Base-by-base conservation (phyloP, 345 rosid genomes). In the Salix udensis region DNA sequence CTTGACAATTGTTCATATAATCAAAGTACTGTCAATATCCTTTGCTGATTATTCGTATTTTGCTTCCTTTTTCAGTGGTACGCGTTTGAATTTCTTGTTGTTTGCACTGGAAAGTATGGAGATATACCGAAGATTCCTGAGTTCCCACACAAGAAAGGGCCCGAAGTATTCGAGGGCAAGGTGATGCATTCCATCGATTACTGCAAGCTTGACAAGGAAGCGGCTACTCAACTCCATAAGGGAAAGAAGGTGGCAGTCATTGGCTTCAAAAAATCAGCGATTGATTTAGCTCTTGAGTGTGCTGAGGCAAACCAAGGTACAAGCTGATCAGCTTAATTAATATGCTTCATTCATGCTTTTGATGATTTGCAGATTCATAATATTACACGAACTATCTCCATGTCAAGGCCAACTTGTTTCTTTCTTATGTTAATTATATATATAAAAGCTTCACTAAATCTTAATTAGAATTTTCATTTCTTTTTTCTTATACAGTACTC, bases 231-330 rank as follows among this genome's bases (percentile, higher is more conserved):
- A 64, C 86, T 94, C 16, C 91, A 91, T 37, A 79, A 72, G 55
- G 89, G 86, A 40, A 94, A 89, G 74, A 92, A 90, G 72, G 92
- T 92, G 5, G 93, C 81, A 0, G 86, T 94, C 65, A 80, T 91
- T 23, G 98, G 98, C 67, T 94, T 72, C 87, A 94, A 86, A 77
- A 94, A 94, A 86, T 94, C 98, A 4, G 98, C 87, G 72, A 94
- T 94, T 23, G 98, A 94, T 88, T 87, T 94, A 80, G 97, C 98
- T 70, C 61, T 88, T 80, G 98, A 94, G 81, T 90, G 97, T 68
- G 96, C 97, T 21, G 73, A 85, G 77, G 94, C 94, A 18, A 94
- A 94, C 79, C 92, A 87, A 92, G 98, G 98, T 94, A 81, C 53
- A 48, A 48, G 53, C 18, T 48, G 34, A 31, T 31, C 5, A 1